These are phyloP conservation scores for Acephala macrosclerotiorum DNA, from an alignment of 2,329 filamentous ascomycete genomes.

Conservation along the genomic window DNA sequence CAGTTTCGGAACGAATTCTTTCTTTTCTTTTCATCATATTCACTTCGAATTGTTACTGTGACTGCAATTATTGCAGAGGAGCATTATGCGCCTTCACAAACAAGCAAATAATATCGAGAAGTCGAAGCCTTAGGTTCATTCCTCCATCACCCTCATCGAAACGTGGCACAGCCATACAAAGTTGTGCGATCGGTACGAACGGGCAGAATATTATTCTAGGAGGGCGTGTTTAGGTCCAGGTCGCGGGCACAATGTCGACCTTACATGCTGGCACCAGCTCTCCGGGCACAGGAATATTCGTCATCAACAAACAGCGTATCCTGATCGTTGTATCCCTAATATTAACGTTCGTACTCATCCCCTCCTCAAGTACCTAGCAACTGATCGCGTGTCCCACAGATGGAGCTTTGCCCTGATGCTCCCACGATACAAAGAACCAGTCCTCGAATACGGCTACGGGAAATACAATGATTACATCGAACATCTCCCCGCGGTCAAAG, in stretches of 20 bases:
- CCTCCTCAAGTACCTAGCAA: neutral
- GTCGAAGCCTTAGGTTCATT: conserved; percentile 4
- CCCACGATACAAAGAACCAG: conserved; percentile 53
- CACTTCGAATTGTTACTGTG: neutral
- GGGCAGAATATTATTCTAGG: neutral
- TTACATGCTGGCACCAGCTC: conserved; percentile 25
- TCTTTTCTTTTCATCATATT: neutral
- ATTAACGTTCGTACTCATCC: conserved; percentile 32
- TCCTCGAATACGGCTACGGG: conserved; percentile 45
- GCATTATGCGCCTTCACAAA: conserved; percentile 17
- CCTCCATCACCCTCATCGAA: neutral
- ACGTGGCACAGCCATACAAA: neutral
- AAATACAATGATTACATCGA: conserved; percentile 38
- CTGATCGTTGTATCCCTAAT: conserved; percentile 36
- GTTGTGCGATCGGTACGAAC: conserved; percentile 4
- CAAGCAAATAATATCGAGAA: conserved; percentile 5
- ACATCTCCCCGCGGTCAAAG: conserved; percentile 41
- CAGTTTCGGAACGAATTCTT: neutral
- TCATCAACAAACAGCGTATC: conserved; percentile 38
- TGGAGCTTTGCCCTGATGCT: conserved; percentile 56
- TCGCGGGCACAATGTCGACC: conserved; percentile 27
- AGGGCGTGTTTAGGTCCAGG: conserved; percentile 3
- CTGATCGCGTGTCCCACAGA: conserved; percentile 42
- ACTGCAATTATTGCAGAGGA: neutral
- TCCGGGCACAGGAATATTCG: conserved; percentile 33